Conservation (phyloP, 352 stramenopile species). For the Salisapilia sapeloensis region DNA sequence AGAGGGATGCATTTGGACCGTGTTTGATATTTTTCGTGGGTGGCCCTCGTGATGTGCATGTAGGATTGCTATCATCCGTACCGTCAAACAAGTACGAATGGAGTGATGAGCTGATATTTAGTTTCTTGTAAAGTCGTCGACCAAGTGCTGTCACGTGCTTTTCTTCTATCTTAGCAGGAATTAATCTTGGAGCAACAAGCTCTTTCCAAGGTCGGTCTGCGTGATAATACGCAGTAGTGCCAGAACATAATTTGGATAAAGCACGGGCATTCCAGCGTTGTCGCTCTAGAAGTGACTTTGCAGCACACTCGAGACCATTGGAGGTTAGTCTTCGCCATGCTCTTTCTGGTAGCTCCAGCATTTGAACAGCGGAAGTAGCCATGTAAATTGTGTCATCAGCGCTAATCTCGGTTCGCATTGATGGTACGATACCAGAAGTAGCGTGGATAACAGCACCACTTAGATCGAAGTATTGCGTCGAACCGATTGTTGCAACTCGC, state of each 20-base stretch:
- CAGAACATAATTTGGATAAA: neutral
- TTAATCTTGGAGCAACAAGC: too few relatives aligned
- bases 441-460: neutral
- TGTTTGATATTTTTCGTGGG: too few relatives aligned
- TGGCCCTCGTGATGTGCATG: too few relatives aligned
- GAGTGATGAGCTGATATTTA: too few relatives aligned
- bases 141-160: too few relatives aligned
- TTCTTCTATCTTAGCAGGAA: too few relatives aligned
- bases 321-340: slow-evolving; percentile 33
- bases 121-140: too few relatives aligned
- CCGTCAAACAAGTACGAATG: too few relatives aligned
- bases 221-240: too few relatives aligned
- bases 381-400: slow-evolving; percentile 30
- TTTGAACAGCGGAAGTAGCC: slow-evolving; percentile 32
- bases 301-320: slow-evolving; percentile 21
- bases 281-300: slow-evolving; percentile 26
- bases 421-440: neutral
- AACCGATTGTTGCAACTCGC: slow-evolving; percentile 49
- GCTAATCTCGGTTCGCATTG: slow-evolving; percentile 4
- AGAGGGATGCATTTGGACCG: too few relatives aligned
- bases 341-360: slow-evolving; percentile 45
- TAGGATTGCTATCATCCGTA: too few relatives aligned
- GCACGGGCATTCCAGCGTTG: slow-evolving; percentile 23
- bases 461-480: slow-evolving; percentile 47
- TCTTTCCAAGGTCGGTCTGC: too few relatives aligned